Conservation (phyloP, 1,139 yeast species). For the Pichia sp. region DNA sequence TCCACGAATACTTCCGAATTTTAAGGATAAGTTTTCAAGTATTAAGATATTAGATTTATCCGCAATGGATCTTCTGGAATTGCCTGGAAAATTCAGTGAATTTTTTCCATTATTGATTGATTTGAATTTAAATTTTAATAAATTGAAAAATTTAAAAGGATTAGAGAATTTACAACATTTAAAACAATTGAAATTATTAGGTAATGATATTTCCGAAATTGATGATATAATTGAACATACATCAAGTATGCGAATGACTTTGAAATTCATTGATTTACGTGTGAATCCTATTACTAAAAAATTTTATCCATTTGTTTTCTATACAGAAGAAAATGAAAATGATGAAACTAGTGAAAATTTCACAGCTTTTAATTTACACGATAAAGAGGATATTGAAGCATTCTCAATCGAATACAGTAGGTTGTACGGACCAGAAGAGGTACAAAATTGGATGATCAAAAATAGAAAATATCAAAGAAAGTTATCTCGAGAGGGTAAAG, state of each 20-base stretch:
- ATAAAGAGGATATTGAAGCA: constrained; percentile 29
- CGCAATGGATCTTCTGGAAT: constrained; percentile 36
- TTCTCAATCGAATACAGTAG: constrained; percentile 26
- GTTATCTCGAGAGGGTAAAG: constrained; percentile 4
- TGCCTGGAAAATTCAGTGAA: constrained; percentile 35
- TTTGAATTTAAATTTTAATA: constrained; percentile 47
- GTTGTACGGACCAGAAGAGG: constrained; percentile 19
- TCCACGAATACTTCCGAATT: constrained; percentile 5
- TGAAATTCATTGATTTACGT: constrained; percentile 42
- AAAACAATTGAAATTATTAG: constrained; percentile 38
- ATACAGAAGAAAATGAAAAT: constrained; percentile 21
- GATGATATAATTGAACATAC: constrained; percentile 33
- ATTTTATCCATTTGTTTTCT: constrained; percentile 49
- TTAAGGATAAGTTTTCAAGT: constrained; percentile 33
- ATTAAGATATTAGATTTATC: constrained; percentile 38
- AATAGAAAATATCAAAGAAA: constrained; percentile 13
- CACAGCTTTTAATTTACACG: constrained; percentile 21
- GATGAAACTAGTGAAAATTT: constrained; percentile 14
- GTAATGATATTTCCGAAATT: constrained; percentile 38
- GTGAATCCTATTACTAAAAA: constrained; percentile 45
- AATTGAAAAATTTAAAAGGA: constrained; percentile 26
- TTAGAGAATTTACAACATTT: constrained; percentile 31
- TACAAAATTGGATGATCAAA: constrained; percentile 22
- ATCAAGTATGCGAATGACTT: constrained; percentile 29
- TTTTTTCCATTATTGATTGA: constrained; percentile 44